phyloP scores from a whole-genome alignment of 148 eudicot species.

The Rhododendron vialii region DNA sequence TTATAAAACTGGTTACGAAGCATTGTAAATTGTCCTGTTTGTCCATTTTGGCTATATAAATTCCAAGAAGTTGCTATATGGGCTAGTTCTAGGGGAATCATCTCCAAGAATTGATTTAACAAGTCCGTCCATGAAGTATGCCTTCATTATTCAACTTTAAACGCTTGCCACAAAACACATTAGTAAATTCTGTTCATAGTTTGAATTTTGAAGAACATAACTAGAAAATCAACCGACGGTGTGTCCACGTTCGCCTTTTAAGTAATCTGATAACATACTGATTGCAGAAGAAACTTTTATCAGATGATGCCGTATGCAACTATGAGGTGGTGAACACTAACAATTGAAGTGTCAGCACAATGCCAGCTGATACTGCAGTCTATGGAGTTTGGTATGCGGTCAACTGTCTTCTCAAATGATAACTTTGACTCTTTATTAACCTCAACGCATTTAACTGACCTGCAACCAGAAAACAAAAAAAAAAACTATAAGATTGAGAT shows the following conservation, averaged over 20 bases:
- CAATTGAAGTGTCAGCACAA: slow-evolving; percentile 78
- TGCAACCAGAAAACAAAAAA: slow-evolving; percentile 19
- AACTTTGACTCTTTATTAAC: slow-evolving; percentile 88
- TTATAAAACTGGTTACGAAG: neutral
- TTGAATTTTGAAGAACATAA: neutral
- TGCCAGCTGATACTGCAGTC: slow-evolving; percentile 93
- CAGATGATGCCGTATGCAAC: neutral
- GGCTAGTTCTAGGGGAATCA: neutral
- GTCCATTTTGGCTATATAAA: neutral
- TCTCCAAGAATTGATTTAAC: neutral
- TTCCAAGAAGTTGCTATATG: neutral
- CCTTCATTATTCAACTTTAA: neutral
- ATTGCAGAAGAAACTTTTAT: neutral
- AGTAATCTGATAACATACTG: neutral
- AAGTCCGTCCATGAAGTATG: neutral
- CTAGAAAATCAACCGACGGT: neutral
- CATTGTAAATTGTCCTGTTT: neutral
- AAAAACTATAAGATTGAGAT: neutral
- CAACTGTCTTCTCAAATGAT: slow-evolving; percentile 80
- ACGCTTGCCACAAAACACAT: neutral
- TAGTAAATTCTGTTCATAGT: neutral
- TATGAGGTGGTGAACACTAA: slow-evolving; percentile 23
- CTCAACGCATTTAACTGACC: slow-evolving; percentile 86
- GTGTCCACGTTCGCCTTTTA: neutral
- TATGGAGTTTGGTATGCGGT: slow-evolving; percentile 57